phyloP scores from a whole-genome alignment of 2,329 filamentous ascomycete genomes.

The Graphilbum sp. region DNA sequence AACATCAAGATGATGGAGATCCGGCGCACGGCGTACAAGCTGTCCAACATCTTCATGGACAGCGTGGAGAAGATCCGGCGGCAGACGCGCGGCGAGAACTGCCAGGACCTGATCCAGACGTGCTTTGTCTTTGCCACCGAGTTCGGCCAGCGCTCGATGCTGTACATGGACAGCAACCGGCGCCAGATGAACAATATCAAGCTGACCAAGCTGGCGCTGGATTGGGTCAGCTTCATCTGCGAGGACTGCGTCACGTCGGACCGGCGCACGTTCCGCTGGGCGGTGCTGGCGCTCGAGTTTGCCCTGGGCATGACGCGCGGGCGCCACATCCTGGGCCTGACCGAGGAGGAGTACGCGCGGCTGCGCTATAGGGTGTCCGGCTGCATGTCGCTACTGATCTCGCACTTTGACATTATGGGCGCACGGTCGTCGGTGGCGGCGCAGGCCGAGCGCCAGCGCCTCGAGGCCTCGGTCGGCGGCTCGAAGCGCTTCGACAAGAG shows the following conservation, averaged over 20 bases:
- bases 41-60: conserved; percentile 97
- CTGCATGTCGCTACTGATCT: conserved; percentile 94
- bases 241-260: conserved; percentile 92
- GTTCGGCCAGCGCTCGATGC: conserved; percentile 84
- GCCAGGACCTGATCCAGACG: conserved; percentile 90
- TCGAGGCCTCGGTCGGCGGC: conserved; percentile 61
- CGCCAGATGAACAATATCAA: conserved; percentile 96
- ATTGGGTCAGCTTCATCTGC: conserved; percentile 97
- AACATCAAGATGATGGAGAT: conserved; percentile 85
- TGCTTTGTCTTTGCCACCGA: conserved; percentile 99
- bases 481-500: conserved; percentile 22
- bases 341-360: conserved; percentile 70
- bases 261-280: conserved; percentile 93
- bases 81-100: conserved; percentile 70
- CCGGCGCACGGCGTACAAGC: conserved; percentile 85
- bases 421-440: conserved; percentile 85
- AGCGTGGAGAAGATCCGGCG: conserved; percentile 85
- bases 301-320: conserved; percentile 95
- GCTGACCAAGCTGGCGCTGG: conserved; percentile 77
- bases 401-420: conserved; percentile 98
- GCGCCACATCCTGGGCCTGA: conserved; percentile 80
- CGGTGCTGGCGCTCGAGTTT: conserved; percentile 86
- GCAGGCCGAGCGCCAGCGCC: conserved; percentile 78
- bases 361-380: conserved; percentile 81
- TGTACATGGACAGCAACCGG: conserved; percentile 91